Conservation (phyloP, 331 rosid genomes). For the Malus hybrid region DNA sequence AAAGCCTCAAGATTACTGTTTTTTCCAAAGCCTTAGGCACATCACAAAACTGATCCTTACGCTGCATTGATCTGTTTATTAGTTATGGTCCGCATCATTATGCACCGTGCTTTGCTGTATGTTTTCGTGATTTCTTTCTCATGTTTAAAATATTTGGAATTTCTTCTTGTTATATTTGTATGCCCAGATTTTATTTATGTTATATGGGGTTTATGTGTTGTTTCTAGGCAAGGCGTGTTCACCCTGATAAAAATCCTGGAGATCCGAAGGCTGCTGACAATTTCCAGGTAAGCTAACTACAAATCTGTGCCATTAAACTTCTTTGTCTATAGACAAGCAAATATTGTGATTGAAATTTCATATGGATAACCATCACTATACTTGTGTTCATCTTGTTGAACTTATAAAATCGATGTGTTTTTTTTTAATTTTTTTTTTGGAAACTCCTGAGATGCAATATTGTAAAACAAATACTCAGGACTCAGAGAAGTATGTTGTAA, state of each 20-base stretch:
- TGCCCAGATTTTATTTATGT: background rate
- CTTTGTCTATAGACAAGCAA: background rate
- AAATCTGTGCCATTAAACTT: background rate
- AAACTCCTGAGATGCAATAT: background rate
- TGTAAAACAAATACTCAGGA: background rate
- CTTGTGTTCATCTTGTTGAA: background rate
- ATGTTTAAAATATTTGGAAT: background rate
- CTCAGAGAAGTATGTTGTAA: background rate
- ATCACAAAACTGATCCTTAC: background rate
- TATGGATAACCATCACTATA: background rate
- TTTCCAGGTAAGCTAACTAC: conserved; percentile 53
- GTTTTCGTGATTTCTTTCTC: background rate
- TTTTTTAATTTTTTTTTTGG: background rate
- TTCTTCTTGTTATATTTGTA: background rate
- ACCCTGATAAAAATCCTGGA: conserved; percentile 94
- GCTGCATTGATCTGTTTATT: background rate
- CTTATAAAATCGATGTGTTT: background rate
- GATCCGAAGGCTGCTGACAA: conserved; percentile 84
- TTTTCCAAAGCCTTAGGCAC: background rate
- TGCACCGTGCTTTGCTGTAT: background rate
- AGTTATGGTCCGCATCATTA: background rate
- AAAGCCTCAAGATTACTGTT: background rate
- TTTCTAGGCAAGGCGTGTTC: conserved; percentile 79
- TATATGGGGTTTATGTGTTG: background rate
- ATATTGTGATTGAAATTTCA: background rate